Conservation (phyloP, 192 early-diverging fungal genomes). For the Mortierella alpina region DNA sequence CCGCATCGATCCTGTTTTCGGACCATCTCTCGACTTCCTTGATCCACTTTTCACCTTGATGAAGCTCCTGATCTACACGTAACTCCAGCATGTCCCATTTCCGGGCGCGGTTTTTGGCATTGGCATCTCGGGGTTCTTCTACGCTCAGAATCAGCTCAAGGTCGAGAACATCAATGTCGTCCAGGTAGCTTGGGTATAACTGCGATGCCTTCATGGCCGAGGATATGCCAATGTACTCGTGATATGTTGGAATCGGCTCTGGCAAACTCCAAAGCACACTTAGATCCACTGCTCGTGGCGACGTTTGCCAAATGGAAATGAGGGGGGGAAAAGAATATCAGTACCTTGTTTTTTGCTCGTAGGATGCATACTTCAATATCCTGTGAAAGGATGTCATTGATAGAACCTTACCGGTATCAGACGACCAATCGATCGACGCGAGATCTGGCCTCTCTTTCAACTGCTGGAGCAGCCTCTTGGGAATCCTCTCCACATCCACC, state of each 20-base stretch:
- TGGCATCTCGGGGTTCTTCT: constrained; percentile 16
- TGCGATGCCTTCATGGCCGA: constrained; percentile 17
- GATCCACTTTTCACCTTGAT: constrained; percentile 38
- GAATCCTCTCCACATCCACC: constrained; percentile 39
- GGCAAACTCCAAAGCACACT: constrained; percentile 23
- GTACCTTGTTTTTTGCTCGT: not conserved
- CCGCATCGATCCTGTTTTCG: constrained; percentile 5
- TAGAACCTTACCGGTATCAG: constrained; percentile 28
- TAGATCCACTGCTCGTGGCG: constrained; percentile 28
- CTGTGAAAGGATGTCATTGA: not conserved
- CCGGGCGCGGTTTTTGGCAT: constrained; percentile 22
- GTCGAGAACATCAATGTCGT: constrained; percentile 34
- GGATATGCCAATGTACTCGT: constrained; percentile 41
- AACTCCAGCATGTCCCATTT: constrained; percentile 43
- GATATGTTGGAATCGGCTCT: constrained; percentile 32
- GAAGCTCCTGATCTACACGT: constrained; percentile 27
- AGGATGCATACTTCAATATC: not conserved
- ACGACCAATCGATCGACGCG: constrained; percentile 27
- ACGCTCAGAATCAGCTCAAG: constrained; percentile 23
- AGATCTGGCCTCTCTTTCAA: constrained; percentile 36
- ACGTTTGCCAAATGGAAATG: not conserved
- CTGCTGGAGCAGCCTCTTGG: constrained; percentile 29
- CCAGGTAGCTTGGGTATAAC: constrained; percentile 20
- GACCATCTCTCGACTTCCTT: constrained; percentile 29
- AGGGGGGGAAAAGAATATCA: not conserved